Evolutionary conservation across 768 basidiomycete species (phyloP).

Genomic region (Trametes cinnabarina): DNA sequence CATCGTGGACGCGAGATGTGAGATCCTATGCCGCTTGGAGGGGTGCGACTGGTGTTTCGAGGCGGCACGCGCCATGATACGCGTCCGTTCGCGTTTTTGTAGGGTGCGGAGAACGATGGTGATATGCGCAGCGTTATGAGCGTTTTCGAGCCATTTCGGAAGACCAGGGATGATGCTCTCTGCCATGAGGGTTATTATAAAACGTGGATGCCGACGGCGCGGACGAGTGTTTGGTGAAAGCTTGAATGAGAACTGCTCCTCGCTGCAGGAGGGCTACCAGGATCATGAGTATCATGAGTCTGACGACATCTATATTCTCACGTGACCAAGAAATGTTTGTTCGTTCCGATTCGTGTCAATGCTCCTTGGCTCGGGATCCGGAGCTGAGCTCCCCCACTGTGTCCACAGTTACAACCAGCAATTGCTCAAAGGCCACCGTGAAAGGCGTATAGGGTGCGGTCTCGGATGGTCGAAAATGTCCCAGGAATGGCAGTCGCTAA

Average conservation of each 20-base stretch:
- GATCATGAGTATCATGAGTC: no score
- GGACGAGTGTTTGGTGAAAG: not conserved
- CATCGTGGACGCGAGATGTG: slow-evolving; percentile 21
- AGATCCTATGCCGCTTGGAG: slow-evolving; percentile 22
- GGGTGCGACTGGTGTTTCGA: slow-evolving; percentile 24
- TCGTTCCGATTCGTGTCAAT: no score
- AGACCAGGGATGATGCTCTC: not conserved
- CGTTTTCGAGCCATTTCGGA: slow-evolving; percentile 28
- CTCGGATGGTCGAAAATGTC: not conserved
- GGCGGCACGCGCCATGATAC: slow-evolving; percentile 30
- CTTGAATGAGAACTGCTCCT: not conserved
- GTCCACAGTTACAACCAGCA: no score
- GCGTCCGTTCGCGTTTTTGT: slow-evolving; percentile 38
- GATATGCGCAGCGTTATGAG: slow-evolving; percentile 28
- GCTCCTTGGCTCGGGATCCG: no score
- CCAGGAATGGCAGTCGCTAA: slow-evolving; percentile 34
- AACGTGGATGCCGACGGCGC: not conserved
- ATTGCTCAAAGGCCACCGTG: no score
- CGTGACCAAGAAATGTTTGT: no score
- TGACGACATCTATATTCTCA: no score
- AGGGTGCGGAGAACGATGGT: slow-evolving; percentile 35
- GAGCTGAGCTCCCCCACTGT: no score
- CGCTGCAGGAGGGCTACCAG: no score
- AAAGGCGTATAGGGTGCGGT: no score
- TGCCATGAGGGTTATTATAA: slow-evolving; percentile 1